Percentiles rank a stretch among this genome's conserved stretches.
Conservation (phyloP, 2,329 filamentous ascomycete genomes). For the Xylaria sp. region DNA sequence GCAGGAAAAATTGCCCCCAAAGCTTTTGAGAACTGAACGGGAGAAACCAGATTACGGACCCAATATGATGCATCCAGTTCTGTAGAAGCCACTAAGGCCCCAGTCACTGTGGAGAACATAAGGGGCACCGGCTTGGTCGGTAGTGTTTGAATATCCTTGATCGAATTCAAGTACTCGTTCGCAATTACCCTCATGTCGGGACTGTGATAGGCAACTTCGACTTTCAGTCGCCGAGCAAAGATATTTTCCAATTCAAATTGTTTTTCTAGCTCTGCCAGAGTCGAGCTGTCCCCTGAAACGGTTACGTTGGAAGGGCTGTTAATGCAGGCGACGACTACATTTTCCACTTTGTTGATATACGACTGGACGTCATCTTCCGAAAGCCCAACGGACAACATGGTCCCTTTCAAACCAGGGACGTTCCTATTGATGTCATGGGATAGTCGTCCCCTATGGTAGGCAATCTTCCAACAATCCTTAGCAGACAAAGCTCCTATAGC, state of each 20-base stretch:
- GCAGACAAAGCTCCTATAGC: conserved; percentile 39
- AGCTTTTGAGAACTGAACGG: no score
- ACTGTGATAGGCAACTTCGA: conserved; percentile 15
- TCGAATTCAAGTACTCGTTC: conserved; percentile 18
- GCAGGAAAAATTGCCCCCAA: no score
- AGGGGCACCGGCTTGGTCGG: no score
- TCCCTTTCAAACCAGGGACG: conserved; percentile 29
- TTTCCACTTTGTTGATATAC: background rate
- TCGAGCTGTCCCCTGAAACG: conserved; percentile 20
- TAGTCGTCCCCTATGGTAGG: conserved; percentile 27
- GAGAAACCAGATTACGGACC: no score
- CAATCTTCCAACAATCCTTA: conserved; percentile 24
- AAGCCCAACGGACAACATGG: conserved; percentile 11
- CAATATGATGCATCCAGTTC: no score
- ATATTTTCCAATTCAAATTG: conserved; percentile 7
- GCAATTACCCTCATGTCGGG: conserved; percentile 24
- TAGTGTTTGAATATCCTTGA: background rate
- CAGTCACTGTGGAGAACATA: no score
- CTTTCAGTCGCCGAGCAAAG: conserved; percentile 24
- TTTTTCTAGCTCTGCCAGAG: conserved; percentile 13
- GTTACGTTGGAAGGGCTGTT: conserved; percentile 30
- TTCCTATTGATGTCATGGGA: conserved; percentile 36
- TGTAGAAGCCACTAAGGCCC: no score
- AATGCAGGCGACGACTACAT: conserved; percentile 18
- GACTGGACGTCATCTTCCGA: background rate